Evolutionary conservation across 345 rosid species (phyloP).

Genomic region (Rhodamnia argentea): DNA sequence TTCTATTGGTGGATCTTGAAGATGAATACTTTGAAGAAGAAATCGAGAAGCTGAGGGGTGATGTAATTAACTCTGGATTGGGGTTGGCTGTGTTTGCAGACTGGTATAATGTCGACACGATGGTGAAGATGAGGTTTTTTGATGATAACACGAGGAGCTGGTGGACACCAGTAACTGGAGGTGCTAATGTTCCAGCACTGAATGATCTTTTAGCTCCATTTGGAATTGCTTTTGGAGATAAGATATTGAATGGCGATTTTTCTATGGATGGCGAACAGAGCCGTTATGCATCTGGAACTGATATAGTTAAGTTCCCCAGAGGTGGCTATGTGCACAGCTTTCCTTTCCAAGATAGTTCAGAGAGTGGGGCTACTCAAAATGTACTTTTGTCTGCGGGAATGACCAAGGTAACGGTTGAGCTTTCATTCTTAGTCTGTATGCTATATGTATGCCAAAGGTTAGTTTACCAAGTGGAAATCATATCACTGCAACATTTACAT

Average conservation of each 20-base stretch:
- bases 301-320: slow-evolving; percentile 82
- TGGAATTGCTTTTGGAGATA: slow-evolving; percentile 97
- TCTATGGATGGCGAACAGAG: slow-evolving; percentile 90
- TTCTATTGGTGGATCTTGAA: slow-evolving; percentile 91
- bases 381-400: slow-evolving; percentile 24
- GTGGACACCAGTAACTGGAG: slow-evolving; percentile 99
- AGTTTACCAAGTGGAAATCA: background rate
- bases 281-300: slow-evolving; percentile 96
- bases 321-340: slow-evolving; percentile 84
- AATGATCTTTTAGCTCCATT: slow-evolving; percentile 92
- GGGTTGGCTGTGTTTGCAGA: slow-evolving; percentile 90
- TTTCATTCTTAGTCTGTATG: background rate
- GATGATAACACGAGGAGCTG: slow-evolving; percentile 97
- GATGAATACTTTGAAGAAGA: slow-evolving; percentile 94
- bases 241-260: slow-evolving; percentile 89
- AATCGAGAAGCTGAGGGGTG: slow-evolving; percentile 77
- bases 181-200: slow-evolving; percentile 90
- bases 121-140: slow-evolving; percentile 98
- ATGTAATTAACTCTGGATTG: slow-evolving; percentile 67
- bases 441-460: background rate
- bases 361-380: slow-evolving; percentile 93
- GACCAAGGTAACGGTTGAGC: background rate
- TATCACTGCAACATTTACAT: background rate
- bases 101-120: slow-evolving; percentile 96
- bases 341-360: slow-evolving; percentile 89